These are phyloP conservation scores for Symbiodinium pilosum DNA, from an alignment of 73 alveolate species.

Conservation along the genomic window DNA sequence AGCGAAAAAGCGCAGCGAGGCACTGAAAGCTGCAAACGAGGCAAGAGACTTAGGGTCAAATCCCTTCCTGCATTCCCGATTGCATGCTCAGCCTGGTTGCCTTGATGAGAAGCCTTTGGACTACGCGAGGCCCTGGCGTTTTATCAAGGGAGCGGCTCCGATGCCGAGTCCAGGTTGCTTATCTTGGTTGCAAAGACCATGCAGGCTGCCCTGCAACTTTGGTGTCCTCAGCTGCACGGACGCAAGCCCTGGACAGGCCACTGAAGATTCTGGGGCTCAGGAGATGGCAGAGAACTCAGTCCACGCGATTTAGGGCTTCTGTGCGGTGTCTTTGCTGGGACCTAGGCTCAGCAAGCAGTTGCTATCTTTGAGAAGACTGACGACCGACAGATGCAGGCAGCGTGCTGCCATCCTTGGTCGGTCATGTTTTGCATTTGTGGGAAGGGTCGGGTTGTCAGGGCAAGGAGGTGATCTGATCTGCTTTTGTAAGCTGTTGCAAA, in stretches of 20 bases:
- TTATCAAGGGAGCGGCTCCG: constrained; percentile 48
- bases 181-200: constrained; percentile 58
- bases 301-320: background rate
- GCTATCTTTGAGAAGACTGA: constrained; percentile 58
- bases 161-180: constrained; percentile 45
- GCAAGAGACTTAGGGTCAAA: background rate
- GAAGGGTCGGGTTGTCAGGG: too few relatives aligned
- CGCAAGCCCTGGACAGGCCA: constrained; percentile 66
- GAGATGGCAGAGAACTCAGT: constrained; percentile 37
- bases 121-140: constrained; percentile 55
- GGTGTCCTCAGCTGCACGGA: background rate
- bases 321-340: too few relatives aligned
- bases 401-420: too few relatives aligned
- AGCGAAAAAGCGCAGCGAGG: constrained; percentile 75
- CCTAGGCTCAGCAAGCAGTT: constrained; percentile 83
- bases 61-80: too few relatives aligned
- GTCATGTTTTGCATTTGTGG: too few relatives aligned
- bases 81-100: too few relatives aligned
- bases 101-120: too few relatives aligned
- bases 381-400: constrained; percentile 71
- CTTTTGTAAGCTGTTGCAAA: too few relatives aligned
- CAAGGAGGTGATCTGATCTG: too few relatives aligned
- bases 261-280: constrained; percentile 42
- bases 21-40: constrained; percentile 80
- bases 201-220: constrained; percentile 19